Evolutionary conservation across 2,329 filamentous ascomycete species (phyloP), one percentile per base, ranked within the genome.

Genomic region (Geosmithia flava): DNA sequence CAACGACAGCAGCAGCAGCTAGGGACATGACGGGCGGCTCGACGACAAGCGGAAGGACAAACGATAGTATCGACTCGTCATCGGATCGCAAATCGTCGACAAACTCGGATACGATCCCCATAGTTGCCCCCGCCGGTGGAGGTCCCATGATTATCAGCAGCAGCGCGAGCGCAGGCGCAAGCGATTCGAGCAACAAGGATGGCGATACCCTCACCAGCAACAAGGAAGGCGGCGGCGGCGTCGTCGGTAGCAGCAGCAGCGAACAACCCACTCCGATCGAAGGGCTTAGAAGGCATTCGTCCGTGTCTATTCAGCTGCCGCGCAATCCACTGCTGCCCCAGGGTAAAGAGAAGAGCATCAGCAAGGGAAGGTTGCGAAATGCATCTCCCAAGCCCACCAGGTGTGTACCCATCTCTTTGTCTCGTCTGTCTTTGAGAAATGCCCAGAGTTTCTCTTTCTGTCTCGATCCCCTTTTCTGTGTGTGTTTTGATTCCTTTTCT

Each of bases 341-440:
- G 51, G 73, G 72, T 23, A 53, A 58, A 3, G 70, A 71, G 50
- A 69, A 71, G 50, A 66, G 64, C 48, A 70, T 71, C 44, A 62
- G 65, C 46, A 67, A 64, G 33, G 59, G 53, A 46, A 65, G 70
- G 20, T 68, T 69, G 44, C 60, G 69, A 48, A 68, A 45, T 20
- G 48, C 66, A 39, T 77, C 74, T 23, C 74, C 75, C 20, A 66
- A 69, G 30, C 69, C 72, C 51, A 55, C 60, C 49, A 73, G 70
- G 74, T 78, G 64, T 54, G 62, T 45, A 10, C 17, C 30, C 11
- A 27, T 37, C 33, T 37, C 33, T 37, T 11, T 37, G 3, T 27
- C 4, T 27, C 23, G 8, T 27, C 23, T 8, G 23, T 27, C 23
- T 27, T 27, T 8, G 23, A n/a, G n/a, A n/a, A n/a, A 27, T 27